Evolutionary conservation across 1,139 yeast species (phyloP), one percentile per base, ranked within the genome.

Genomic region (Protomyces inundatus): DNA sequence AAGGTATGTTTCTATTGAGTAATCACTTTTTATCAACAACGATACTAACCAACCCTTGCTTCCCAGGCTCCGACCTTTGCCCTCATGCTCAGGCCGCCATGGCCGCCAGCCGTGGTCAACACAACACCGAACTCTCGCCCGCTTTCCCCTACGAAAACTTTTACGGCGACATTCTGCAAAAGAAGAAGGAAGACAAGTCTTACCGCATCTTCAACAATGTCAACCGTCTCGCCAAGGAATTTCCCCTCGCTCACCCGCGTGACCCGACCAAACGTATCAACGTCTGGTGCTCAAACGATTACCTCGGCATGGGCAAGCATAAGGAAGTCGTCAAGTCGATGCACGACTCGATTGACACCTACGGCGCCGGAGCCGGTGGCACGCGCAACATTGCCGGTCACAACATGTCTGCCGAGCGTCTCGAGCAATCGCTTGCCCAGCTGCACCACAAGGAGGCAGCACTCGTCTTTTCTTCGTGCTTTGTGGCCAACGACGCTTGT

Each of bases 301-400:
- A 93, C 76, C 81, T 93, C 68, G 97, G 98, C 23, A 88, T 95
- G 95, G 95, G 97, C 61, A 84, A 83, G 73, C 87, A 93, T 75
- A 82, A 82, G 67, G 79, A 79, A 66, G 93, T 93, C 55, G 78
- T 89, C 67, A 77, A 82, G 33, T 86, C 85, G 66, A 93, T 93
- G 95, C 87, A 87, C 71, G 74, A 80, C 60, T 86, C 95, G 33
- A 81, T 93, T 75, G 89, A 87, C 72, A 86, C 84, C 79, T 93
- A 93, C 75, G 99, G 99, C 70, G 87, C 96, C 12, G 99, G 99
- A 71, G 96, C 98, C 14, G 99, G 99, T 72, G 99, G 99, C 70
- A 93, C 99, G 63, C 84, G 99, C 74, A 93, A 93, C 78, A 93
- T 93, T 74, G 98, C 99, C 1, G 99, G 99, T 66, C 98, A 95